Evolutionary conservation across 2,329 filamentous ascomycete species (phyloP).

Genomic region (Epichloe hybrida): DNA sequence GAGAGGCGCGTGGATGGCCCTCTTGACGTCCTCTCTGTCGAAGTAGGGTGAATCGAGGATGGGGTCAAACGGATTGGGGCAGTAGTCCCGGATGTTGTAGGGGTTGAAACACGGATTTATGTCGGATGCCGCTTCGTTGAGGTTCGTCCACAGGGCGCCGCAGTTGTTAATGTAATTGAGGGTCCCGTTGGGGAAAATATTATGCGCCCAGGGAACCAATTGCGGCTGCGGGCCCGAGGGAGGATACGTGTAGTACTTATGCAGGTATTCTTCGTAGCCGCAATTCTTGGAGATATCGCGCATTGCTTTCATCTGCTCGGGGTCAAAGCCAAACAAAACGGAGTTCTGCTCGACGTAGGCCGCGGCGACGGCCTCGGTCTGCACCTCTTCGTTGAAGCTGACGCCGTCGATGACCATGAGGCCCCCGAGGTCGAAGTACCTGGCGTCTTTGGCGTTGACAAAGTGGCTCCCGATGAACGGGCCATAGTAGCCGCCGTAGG

Average conservation of each 20-base stretch:
- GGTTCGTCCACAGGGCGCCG: conserved; percentile 39
- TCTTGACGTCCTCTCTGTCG: conserved; percentile 55
- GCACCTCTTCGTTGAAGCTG: conserved; percentile 36
- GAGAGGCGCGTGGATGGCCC: conserved; percentile 50
- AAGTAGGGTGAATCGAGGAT: conserved; percentile 59
- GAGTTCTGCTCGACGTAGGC: conserved; percentile 48
- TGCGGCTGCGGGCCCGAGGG: conserved; percentile 45
- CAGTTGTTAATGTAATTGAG: conserved; percentile 24
- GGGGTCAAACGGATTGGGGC: conserved; percentile 56
- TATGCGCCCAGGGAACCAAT: too few species aligned
- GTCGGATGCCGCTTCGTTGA: conserved; percentile 23
- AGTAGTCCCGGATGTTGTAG: conserved; percentile 60
- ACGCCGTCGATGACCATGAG: conserved; percentile 63
- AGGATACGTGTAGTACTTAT: conserved; percentile 54
- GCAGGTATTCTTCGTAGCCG: conserved; percentile 46
- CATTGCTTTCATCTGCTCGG: conserved; percentile 32
- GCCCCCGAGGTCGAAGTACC: conserved; percentile 54
- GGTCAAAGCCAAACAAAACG: conserved; percentile 49
- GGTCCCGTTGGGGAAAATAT: too few species aligned
- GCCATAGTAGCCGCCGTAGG: conserved; percentile 54
- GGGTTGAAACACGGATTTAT: conserved; percentile 67
- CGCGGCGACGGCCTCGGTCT: conserved; percentile 34
- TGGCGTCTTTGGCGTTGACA: conserved; percentile 50
- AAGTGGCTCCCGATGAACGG: conserved; percentile 64
- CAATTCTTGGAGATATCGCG: conserved; percentile 37